Conservation (phyloP, 768 basidiomycete species). For the Omphalotus guepiniiformis region DNA sequence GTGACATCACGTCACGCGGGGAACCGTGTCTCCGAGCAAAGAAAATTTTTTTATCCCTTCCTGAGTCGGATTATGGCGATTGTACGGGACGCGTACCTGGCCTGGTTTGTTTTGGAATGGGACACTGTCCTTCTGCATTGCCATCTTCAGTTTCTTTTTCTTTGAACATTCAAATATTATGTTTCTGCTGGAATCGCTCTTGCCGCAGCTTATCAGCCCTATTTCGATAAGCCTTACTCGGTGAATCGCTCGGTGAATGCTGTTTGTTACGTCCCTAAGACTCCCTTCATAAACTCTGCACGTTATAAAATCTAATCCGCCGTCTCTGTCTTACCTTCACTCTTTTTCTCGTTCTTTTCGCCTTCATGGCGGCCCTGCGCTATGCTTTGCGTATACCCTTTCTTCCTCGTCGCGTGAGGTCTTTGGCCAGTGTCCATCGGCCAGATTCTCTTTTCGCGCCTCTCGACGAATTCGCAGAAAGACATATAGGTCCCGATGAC, state of each 20-base stretch:
- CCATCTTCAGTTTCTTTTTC: too few species aligned
- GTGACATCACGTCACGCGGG: constrained; percentile 33
- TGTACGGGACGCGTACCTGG: too few species aligned
- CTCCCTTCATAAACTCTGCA: too few species aligned
- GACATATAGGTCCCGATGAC: constrained; percentile 91
- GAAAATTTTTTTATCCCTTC: constrained; percentile 3
- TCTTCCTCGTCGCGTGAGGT: constrained; percentile 23
- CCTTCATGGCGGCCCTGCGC: constrained; percentile 26
- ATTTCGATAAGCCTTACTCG: constrained; percentile 27
- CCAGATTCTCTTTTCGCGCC: constrained; percentile 71
- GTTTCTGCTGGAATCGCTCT: too few species aligned
- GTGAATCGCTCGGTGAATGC: constrained; percentile 38
- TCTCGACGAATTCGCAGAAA: constrained; percentile 83
- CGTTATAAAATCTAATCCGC: constrained; percentile 13
- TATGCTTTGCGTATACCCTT: constrained; percentile 20
- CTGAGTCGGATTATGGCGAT: too few species aligned
- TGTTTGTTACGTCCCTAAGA: constrained; percentile 10
- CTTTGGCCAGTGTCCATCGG: constrained; percentile 58
- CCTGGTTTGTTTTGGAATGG: too few species aligned
- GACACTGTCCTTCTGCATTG: too few species aligned
- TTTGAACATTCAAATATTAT: too few species aligned
- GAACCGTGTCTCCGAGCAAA: constrained; percentile 17
- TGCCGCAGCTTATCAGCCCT: too few species aligned
- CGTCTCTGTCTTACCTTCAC: constrained; percentile 9
- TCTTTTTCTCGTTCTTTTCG: constrained; percentile 6